phyloP scores from a whole-genome alignment of 352 stramenopile species.

The Phytophthora litchii region DNA sequence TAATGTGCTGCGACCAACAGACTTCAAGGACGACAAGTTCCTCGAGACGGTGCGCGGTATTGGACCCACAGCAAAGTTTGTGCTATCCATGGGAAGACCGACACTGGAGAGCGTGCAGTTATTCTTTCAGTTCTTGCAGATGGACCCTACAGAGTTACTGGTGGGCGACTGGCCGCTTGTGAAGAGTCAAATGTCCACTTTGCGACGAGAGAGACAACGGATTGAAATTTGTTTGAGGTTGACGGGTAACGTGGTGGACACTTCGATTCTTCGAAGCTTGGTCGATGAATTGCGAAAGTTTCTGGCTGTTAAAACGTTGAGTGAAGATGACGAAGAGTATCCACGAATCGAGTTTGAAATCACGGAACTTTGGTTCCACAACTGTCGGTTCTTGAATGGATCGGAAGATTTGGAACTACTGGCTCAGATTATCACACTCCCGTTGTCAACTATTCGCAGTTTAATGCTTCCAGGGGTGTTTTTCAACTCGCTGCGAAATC shows the following conservation, averaged over 20 bases:
- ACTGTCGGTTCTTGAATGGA: slow-evolving; percentile 25
- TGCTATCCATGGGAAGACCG: slow-evolving; percentile 14
- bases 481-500: slow-evolving; percentile 24
- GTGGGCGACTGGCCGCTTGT: slow-evolving; percentile 19
- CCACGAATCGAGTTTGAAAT: slow-evolving; percentile 18
- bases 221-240: slow-evolving; percentile 27
- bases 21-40: slow-evolving; percentile 18
- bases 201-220: background rate
- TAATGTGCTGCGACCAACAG: slow-evolving; percentile 4
- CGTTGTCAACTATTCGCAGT: slow-evolving; percentile 24
- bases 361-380: slow-evolving; percentile 29
- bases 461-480: slow-evolving; percentile 23
- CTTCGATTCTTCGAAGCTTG: slow-evolving; percentile 20
- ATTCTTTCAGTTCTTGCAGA: slow-evolving; percentile 25
- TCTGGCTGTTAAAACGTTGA: background rate
- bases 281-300: slow-evolving; percentile 12
- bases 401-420: slow-evolving; percentile 20
- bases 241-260: slow-evolving; percentile 18
- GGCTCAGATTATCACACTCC: slow-evolving; percentile 22
- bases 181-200: background rate
- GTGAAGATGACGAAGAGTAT: background rate
- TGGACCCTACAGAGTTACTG: slow-evolving; percentile 5
- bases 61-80: slow-evolving; percentile 7
- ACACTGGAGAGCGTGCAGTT: slow-evolving; percentile 29
- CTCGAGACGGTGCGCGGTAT: slow-evolving; percentile 19